Percentiles rank a stretch among this genome's conserved stretches.
phyloP scores from a whole-genome alignment of 2,329 filamentous ascomycete species.

The Diaporthe citri region DNA sequence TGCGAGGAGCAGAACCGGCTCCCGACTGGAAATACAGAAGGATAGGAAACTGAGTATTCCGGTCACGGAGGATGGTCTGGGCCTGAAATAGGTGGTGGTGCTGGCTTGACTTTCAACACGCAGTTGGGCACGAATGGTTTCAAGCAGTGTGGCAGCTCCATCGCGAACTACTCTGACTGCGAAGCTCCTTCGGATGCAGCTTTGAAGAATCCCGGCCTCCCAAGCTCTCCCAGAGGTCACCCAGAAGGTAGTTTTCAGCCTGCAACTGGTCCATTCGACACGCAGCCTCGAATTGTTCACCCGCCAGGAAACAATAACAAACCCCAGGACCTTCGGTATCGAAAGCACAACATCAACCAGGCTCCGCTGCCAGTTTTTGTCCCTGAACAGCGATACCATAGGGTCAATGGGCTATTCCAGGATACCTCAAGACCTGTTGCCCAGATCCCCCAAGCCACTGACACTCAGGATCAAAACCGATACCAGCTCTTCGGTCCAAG shows the following conservation, averaged over 20 bases:
- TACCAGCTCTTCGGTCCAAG: neutral
- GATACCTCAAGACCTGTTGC: conserved; percentile 36
- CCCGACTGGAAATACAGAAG: conserved; percentile 38
- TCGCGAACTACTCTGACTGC: conserved; percentile 46
- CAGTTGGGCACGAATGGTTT: conserved; percentile 14
- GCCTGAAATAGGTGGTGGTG: conserved; percentile 28
- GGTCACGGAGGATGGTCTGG: conserved; percentile 30
- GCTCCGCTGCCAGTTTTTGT: conserved; percentile 44
- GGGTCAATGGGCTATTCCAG: conserved; percentile 49
- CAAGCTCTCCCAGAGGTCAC: neutral
- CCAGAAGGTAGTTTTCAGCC: neutral
- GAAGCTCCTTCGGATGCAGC: conserved; percentile 33
- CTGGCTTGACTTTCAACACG: conserved; percentile 21
- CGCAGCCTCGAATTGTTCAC: conserved; percentile 33
- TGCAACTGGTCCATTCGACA: neutral
- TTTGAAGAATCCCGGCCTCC: neutral
- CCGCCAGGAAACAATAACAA: conserved; percentile 32
- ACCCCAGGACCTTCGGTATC: conserved; percentile 41
- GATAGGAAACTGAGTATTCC: conserved; percentile 38
- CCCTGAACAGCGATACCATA: conserved; percentile 47
- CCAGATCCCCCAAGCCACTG: neutral
- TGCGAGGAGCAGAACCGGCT: conserved; percentile 12
- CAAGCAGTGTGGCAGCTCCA: conserved; percentile 36
- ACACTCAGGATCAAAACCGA: neutral
- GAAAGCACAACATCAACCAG: conserved; percentile 31